Base-by-base conservation (phyloP, 345 rosid species). In the Salix udensis region DNA sequence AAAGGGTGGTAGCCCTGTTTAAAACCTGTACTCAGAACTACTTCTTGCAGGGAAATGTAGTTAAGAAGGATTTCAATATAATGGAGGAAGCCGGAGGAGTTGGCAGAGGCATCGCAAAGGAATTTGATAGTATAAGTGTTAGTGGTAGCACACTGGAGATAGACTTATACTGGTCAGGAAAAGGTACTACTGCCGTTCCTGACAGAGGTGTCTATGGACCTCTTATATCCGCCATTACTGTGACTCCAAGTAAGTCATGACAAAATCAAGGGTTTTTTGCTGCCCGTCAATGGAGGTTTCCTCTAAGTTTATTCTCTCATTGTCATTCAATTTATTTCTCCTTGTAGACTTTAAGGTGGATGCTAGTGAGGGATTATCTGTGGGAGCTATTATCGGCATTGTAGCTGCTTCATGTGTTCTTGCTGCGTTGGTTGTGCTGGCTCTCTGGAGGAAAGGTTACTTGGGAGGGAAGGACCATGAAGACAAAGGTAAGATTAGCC, bases 121-220 rank as follows among this genome's bases (percentile, higher is more conserved):
- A 52, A 36, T 84, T 83, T 26, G 83, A 87, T 31, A 65, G 85
- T 50, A 67, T 89, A 61, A 31, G 10, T 2, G 90, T 95, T 12
- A 87, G 77, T 74, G 88, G 90, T 12, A 86, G 86, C 82, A 93
- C 99, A 31, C 24, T 95, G 77, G 94, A 91, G 87, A 86, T 96
- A 74, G 92, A 82, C 79, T 84, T 93, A 55, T 83, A 82, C 44
- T 96, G 99, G 99, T 23, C 82, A 23, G 97, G 98, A 10, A 90
- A 88, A 89, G 98, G 99, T 66, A 91, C 98, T 21, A 87, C 71
- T 24, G 79, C 88, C 7, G 37, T 95, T 77, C 99, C 99, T 10
- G 77, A 65, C 4, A 74, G 93, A 73, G 92, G 91, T 48, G 89
- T 83, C 65, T 88, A 93, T 72, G 99, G 98, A 37, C 99, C 99